These are phyloP conservation scores for Agapanthus africanus DNA, from an alignment of 106 monocot genomes.

Conservation along the genomic window DNA sequence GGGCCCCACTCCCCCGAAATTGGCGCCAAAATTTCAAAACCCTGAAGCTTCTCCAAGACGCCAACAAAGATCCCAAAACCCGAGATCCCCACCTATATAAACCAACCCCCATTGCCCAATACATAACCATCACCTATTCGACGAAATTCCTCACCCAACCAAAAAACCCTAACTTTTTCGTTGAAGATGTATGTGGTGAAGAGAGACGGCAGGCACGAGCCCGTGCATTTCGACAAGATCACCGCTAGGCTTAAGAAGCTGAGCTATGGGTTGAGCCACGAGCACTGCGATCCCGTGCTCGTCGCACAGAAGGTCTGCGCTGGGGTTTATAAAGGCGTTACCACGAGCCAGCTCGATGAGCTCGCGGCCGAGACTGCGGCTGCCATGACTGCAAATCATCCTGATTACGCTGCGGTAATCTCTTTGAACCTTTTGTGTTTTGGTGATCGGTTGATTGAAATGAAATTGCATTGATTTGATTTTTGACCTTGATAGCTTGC, in stretches of 20 bases:
- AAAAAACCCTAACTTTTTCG: too few species aligned
- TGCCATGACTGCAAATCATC: conserved; percentile 86
- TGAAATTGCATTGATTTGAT: too few species aligned
- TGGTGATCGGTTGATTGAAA: too few species aligned
- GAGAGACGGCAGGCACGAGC: conserved; percentile 82
- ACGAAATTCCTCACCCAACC: too few species aligned
- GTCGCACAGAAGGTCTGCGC: conserved; percentile 94
- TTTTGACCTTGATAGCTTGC: conserved; percentile 50
- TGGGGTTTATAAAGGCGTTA: conserved; percentile 87
- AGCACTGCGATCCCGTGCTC: conserved; percentile 90
- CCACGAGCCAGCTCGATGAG: conserved; percentile 86
- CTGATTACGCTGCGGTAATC: conserved; percentile 69
- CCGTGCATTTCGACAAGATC: conserved; percentile 99
- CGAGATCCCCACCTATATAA: too few species aligned
- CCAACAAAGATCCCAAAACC: too few species aligned
- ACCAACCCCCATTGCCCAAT: too few species aligned
- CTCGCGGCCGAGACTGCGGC: conserved; percentile 97
- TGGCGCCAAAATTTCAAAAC: too few species aligned
- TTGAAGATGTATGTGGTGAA: conserved; percentile 89
- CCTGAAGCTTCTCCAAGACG: too few species aligned
- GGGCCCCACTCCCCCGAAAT: too few species aligned
- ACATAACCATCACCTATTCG: too few species aligned
- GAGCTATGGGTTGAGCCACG: conserved; percentile 83
- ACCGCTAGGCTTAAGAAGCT: conserved; percentile 91
- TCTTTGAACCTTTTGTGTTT: too few species aligned